A percentile compares a stretch with the other conserved stretches of the same genome.
These are phyloP conservation scores for Monosporascus sp. DNA, from an alignment of 2,329 filamentous ascomycete genomes.

Conservation along the genomic window DNA sequence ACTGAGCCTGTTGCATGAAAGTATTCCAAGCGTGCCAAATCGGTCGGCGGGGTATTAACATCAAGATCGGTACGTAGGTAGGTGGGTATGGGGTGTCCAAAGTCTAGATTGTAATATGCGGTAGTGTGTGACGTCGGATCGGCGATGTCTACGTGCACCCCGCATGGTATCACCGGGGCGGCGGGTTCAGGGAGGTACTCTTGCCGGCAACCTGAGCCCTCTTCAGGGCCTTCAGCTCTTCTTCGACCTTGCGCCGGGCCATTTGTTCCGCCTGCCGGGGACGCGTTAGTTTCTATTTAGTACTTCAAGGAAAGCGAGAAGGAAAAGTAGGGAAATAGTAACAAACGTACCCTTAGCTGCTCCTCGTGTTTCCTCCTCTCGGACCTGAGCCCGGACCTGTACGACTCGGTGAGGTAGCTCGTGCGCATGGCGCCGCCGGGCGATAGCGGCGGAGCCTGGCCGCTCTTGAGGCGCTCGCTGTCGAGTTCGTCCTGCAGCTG, in stretches of 20 bases:
- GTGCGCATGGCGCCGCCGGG: conserved; percentile 22
- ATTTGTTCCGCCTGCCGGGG: conserved; percentile 23
- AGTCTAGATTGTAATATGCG: too few species aligned
- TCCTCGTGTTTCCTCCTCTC: conserved; percentile 30
- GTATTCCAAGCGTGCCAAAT: too few species aligned
- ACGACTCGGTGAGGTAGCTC: conserved; percentile 27
- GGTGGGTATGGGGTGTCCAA: too few species aligned
- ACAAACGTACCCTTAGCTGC: conserved; percentile 25
- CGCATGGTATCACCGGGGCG: too few species aligned
- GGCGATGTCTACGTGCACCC: too few species aligned
- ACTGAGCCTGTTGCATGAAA: too few species aligned
- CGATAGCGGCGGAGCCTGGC: conserved; percentile 15
- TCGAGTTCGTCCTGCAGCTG: conserved; percentile 27
- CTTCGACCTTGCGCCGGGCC: conserved; percentile 25
- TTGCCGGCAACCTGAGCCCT: conserved; percentile 16
- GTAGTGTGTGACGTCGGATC: too few species aligned
- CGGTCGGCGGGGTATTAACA: too few species aligned
- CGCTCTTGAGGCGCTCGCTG: conserved; percentile 22
- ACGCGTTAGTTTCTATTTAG: conserved; percentile 9
- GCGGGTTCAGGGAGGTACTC: too few species aligned
- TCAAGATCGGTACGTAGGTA: too few species aligned
- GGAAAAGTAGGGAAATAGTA: not conserved
- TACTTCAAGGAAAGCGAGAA: not conserved
- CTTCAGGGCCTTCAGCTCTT: conserved; percentile 25
- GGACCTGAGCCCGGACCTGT: conserved; percentile 24